Base-by-base conservation (phyloP, 257 asterid genomes). In the Lavandula angustifolia region DNA sequence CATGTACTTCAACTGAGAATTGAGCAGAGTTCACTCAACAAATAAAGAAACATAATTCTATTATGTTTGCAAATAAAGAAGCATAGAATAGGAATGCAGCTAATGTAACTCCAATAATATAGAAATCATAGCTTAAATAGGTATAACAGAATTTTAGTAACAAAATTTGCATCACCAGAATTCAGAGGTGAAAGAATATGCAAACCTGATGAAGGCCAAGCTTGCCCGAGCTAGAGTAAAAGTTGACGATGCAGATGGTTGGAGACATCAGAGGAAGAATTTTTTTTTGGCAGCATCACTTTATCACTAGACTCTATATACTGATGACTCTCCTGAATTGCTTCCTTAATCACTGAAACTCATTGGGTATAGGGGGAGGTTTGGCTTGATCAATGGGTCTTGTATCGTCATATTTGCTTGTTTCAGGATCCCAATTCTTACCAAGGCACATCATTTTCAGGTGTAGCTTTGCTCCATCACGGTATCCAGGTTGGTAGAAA, bases 391-490 rank as follows among this genome's bases (percentile, higher is more conserved):
- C 97, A 47, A 35, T 6, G 34, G 83, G 78, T 71, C 95, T 83
- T 54, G 10, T 38, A 49, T 79, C 87, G 43, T 40, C 60, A 53
- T 90, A 90, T 47, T 3, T 22, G 54, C 89, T 33, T 11, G 86
- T 79, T 67, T 63, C 78, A 9, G 95, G 94, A 51, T 89, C 97
- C 97, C 97, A 89, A 31, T 80, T 75, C 73, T 79, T 89, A 63
- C 97, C 97, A 57, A 89, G 82, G 78, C 97, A 89, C 97, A 89
- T 89, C 97, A 89, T 87, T 76, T 74, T 85, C 74, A 85, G 70
- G 38, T 78, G 79, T 77, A 89, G 66, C 65, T 62, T 79, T 33
- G 87, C 84, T 54, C 95, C 97, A 66, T 81, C 82, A 54, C 75
- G 65, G 59, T 76, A 87, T 14, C 88, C 84, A 66, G 97, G 94